Base-by-base conservation (phyloP, 2,329 filamentous ascomycete species). In the Neopestalotiopsis sp. region DNA sequence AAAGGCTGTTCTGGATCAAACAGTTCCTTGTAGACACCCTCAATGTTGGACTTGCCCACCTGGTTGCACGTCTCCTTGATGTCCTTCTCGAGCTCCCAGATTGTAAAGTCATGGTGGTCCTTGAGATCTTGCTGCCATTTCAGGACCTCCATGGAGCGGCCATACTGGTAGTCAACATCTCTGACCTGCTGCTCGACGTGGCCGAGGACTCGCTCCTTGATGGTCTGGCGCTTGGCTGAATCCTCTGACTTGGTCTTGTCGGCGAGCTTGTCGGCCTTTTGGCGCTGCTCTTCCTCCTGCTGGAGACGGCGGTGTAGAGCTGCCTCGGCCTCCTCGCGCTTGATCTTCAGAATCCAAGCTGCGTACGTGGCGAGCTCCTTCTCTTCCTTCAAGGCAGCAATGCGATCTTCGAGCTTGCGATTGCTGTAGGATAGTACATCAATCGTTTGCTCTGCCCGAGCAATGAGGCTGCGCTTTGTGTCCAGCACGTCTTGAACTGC, bases 161-260 rank as follows among this genome's bases (percentile, higher is more conserved):
- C 4, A 40, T 34, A 59, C 40, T 63, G 42, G 56, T 61, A 68
- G 14, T 66, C 28, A 13, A 68, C 40, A 0, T 76, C 73, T 13
- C 49, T 59, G 10, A 72, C 14, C 24, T 70, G 68, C 9, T 24
- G n/a, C 2, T 61, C 45, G 17, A 74, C 20, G 20, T 74, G 72
- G 5, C 65, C 67, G 30, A 58, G 64, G 30, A 74, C 65, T 40
- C 70, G 70, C 4, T n/a, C 20, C 10, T 68, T 45, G 57, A 20
- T 14, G 28, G 66, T 61, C n/a, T 66, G 9, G 56, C 62, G 49
- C 32, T 20, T n/a, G 61, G 65, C 5, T 24, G 72, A 49, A 17
- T 73, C 71, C n/a, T 62, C 49, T 40, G 61, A 10, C 1, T 53
- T 10, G 66, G 74, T 69, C 42, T 42, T n/a, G 32, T 68, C 64